Conservation (phyloP, 2,329 filamentous ascomycete genomes). For the Penicillium sp. region DNA sequence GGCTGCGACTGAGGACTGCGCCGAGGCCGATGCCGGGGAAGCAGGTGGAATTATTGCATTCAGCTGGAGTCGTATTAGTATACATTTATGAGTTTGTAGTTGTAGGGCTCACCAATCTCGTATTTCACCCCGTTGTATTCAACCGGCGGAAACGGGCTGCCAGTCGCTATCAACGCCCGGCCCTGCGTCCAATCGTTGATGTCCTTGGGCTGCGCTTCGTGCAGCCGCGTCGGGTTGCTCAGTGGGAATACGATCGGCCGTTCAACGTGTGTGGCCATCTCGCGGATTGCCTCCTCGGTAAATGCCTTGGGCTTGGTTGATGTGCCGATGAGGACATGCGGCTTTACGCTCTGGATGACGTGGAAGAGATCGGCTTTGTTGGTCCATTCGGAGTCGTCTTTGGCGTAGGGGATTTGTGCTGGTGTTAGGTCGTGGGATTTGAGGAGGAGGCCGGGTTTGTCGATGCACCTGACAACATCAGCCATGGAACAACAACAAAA, state of each 20-base stretch:
- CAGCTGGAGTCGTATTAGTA: constrained; percentile 50
- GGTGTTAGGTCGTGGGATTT: constrained; percentile 60
- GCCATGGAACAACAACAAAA: not conserved
- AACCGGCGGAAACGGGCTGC: constrained; percentile 76
- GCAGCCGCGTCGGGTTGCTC: constrained; percentile 78
- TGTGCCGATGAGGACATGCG: constrained; percentile 79
- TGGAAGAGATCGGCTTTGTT: constrained; percentile 58
- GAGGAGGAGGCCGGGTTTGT: constrained; percentile 74
- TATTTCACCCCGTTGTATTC: constrained; percentile 53
- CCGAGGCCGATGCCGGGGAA: constrained; percentile 86
- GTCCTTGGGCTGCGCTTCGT: constrained; percentile 76
- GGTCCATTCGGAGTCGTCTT: constrained; percentile 61
- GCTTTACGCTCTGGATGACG: constrained; percentile 67
- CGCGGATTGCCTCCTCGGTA: constrained; percentile 66
- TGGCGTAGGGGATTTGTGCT: constrained; percentile 66
- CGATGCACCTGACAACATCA: constrained; percentile 70
- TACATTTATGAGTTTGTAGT: not conserved
- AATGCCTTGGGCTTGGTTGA: constrained; percentile 75
- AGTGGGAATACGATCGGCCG: constrained; percentile 77
- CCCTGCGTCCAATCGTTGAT: constrained; percentile 75
- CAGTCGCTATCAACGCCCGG: constrained; percentile 74
- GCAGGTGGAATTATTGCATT: constrained; percentile 84
- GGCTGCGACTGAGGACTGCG: constrained; percentile 65
- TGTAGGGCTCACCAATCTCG: constrained; percentile 53
- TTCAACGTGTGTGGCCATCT: constrained; percentile 70